A percentile compares a stretch with the other conserved stretches of the same genome.
phyloP scores from a whole-genome alignment of 768 basidiomycete genomes.

The Trametes elegans region DNA sequence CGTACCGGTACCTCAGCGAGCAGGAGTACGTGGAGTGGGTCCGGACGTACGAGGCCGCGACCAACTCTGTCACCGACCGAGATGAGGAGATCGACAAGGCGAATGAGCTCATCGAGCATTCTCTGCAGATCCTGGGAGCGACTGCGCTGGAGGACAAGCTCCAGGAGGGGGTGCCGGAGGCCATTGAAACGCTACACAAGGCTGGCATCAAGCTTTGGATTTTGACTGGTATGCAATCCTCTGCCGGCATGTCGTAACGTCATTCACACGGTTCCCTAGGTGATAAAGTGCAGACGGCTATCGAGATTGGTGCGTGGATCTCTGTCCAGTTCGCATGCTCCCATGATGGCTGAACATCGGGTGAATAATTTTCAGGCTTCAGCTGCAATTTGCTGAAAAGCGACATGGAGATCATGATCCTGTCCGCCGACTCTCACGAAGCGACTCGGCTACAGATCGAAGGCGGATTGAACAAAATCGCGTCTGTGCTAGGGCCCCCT shows the following conservation, averaged over 20 bases:
- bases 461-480: constrained; percentile 91
- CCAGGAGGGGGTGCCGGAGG: constrained; percentile 95
- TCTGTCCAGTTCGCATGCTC: background rate
- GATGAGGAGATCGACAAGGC: constrained; percentile 93
- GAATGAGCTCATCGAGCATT: constrained; percentile 79
- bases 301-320: constrained; percentile 85
- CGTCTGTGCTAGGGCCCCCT: constrained; percentile 79
- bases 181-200: constrained; percentile 85
- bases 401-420: constrained; percentile 96
- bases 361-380: constrained; percentile 48
- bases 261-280: constrained; percentile 41
- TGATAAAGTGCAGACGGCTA: constrained; percentile 97
- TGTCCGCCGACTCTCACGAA: constrained; percentile 78
- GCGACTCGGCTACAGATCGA: constrained; percentile 85
- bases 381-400: constrained; percentile 92
- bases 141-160: constrained; percentile 97
- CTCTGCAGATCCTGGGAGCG: constrained; percentile 82
- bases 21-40: constrained; percentile 85
- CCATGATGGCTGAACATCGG: too few relatives aligned
- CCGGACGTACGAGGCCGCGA: constrained; percentile 78
- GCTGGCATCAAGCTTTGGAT: constrained; percentile 99
- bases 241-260: background rate
- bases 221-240: constrained; percentile 64
- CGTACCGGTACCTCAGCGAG: constrained; percentile 74
- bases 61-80: constrained; percentile 68